Evolutionary conservation across 2,329 filamentous ascomycete species (phyloP).

Genomic region (Periconia macrospinosa): DNA sequence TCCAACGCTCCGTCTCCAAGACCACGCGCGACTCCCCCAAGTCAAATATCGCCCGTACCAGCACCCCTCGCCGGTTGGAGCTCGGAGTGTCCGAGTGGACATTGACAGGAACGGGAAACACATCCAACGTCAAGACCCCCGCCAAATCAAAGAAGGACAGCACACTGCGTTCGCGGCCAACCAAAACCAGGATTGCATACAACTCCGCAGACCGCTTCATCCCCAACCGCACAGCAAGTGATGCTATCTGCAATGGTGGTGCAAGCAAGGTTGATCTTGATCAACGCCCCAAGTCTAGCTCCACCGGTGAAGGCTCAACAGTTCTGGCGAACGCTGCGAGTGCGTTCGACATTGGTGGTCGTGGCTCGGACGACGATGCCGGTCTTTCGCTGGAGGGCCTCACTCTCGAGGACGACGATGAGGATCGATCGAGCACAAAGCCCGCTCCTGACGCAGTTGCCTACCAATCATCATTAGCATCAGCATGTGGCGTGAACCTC

Average conservation of each 20-base stretch:
- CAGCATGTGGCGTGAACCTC: constrained; percentile 87
- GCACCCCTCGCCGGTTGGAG: constrained; percentile 84
- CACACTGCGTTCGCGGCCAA: constrained; percentile 34
- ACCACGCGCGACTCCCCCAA: constrained; percentile 83
- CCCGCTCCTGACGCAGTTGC: constrained; percentile 85
- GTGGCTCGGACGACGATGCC: constrained; percentile 70
- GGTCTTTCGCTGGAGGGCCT: constrained; percentile 76
- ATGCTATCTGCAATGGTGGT: constrained; percentile 79
- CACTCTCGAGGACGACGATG: constrained; percentile 72
- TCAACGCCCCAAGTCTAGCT: constrained; percentile 68
- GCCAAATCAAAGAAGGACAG: constrained; percentile 43
- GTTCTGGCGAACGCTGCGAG: constrained; percentile 75
- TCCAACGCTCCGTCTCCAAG: constrained; percentile 70
- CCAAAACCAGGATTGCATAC: constrained; percentile 47
- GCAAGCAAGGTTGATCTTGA: constrained; percentile 75
- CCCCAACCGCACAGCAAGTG: constrained; percentile 87
- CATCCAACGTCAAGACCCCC: constrained; percentile 39
- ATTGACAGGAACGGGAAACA: constrained; percentile 75
- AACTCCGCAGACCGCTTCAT: constrained; percentile 93
- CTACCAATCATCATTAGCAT: constrained; percentile 88
- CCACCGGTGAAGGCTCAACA: constrained; percentile 69
- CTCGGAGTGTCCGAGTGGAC: constrained; percentile 91
- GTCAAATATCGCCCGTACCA: constrained; percentile 82
- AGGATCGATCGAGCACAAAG: constrained; percentile 67
- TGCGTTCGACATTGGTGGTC: constrained; percentile 65